Percentiles rank a stretch among this genome's conserved stretches.
These are phyloP conservation scores for Spizellomyces sp. DNA, from an alignment of 192 early-diverging fungal species.

Conservation along the genomic window DNA sequence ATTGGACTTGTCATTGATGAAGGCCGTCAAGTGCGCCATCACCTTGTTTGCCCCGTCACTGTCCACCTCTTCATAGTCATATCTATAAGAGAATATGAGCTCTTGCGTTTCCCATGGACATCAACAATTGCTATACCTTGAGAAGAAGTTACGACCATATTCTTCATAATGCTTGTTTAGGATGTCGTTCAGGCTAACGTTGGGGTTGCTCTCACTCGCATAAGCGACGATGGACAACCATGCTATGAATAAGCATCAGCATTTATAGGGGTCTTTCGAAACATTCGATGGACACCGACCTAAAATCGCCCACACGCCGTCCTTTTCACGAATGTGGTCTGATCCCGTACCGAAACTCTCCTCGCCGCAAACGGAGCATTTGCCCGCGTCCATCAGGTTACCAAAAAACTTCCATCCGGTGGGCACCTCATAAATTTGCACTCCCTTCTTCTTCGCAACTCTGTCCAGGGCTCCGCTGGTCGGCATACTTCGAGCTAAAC, in stretches of 20 bases:
- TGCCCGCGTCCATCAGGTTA: conserved; percentile 95
- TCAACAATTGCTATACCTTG: conserved; percentile 47
- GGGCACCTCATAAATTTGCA: conserved; percentile 85
- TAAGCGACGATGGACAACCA: conserved; percentile 94
- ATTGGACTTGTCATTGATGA: conserved; percentile 47
- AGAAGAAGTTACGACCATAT: conserved; percentile 98
- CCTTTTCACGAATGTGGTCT: conserved; percentile 98
- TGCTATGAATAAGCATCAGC: conserved; percentile 45
- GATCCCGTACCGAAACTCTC: conserved; percentile 98
- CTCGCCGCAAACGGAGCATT: conserved; percentile 94
- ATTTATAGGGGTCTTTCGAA: neutral
- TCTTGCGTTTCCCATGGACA: neutral
- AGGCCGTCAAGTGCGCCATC: conserved; percentile 71
- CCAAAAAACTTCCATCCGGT: conserved; percentile 96
- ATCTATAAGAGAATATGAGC: conserved; percentile 50
- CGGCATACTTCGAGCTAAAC: conserved; percentile 95
- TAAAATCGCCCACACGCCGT: conserved; percentile 96
- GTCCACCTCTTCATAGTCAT: conserved; percentile 97
- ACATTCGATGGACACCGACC: conserved; percentile 41
- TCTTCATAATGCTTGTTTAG: conserved; percentile 75
- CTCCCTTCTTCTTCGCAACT: conserved; percentile 81
- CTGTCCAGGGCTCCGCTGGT: conserved; percentile 87
- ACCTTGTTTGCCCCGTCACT: conserved; percentile 74
- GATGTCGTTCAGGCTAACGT: conserved; percentile 73
- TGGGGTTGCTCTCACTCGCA: conserved; percentile 60